Evolutionary conservation across 129 eudicot species (phyloP).

Genomic region (Flaveria linearis): DNA sequence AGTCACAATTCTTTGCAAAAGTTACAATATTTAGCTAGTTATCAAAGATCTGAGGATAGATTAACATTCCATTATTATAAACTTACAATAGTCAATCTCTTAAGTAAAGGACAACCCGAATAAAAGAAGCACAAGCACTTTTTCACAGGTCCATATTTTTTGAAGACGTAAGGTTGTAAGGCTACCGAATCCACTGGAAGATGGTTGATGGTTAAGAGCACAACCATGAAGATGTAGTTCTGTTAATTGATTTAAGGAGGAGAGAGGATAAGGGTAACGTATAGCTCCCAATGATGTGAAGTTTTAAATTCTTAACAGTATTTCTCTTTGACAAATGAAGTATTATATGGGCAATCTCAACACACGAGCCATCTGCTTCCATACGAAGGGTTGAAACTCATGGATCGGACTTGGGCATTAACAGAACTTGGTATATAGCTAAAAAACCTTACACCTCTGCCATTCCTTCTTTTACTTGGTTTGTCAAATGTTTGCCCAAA

Average conservation of each 20-base stretch:
- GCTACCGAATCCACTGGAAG: conserved; percentile 16
- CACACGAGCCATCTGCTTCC: not conserved
- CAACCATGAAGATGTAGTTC: not conserved
- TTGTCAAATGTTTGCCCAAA: not conserved
- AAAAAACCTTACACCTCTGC: conserved; percentile 4
- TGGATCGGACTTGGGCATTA: conserved; percentile 20
- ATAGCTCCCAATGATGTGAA: not conserved
- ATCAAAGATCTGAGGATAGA: not conserved
- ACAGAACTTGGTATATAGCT: conserved; percentile 22
- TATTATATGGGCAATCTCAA: conserved; percentile 27
- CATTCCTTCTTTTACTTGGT: not conserved
- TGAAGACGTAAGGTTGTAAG: conserved; percentile 14
- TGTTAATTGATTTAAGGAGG: conserved; percentile 5
- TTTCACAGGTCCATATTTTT: not conserved
- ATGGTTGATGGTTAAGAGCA: not conserved
- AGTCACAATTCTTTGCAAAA: not conserved
- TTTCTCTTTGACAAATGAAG: conserved; percentile 22
- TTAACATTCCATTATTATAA: not conserved
- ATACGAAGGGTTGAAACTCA: conserved; percentile 8
- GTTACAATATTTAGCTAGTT: not conserved
- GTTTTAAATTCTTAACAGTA: conserved; percentile 18
- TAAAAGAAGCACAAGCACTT: conserved; percentile 13
- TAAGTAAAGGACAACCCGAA: conserved; percentile 21
- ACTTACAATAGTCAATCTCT: conserved; percentile 8
- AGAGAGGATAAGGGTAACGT: conserved; percentile 2